A percentile compares a stretch with the other conserved stretches of the same genome.
phyloP scores from a whole-genome alignment of 225 moss, liverwort and hornwort species.

The Physcomitrellopsis africana region DNA sequence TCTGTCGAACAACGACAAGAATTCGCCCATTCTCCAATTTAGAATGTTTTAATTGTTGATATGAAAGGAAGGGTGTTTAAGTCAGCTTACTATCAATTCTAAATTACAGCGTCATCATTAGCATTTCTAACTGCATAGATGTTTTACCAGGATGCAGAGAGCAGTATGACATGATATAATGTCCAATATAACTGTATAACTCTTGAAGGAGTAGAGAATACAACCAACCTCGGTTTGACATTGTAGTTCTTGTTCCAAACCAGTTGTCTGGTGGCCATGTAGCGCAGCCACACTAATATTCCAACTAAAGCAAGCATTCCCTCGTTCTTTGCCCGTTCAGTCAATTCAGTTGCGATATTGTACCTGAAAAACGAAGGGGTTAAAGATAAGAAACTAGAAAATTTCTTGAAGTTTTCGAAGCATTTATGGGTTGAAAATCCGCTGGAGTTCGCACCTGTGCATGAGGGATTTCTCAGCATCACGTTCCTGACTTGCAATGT shows the following conservation, averaged over 20 bases:
- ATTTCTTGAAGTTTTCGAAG: too few relatives aligned
- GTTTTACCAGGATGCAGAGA: too few relatives aligned
- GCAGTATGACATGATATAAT: too few relatives aligned
- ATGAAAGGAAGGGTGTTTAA: too few relatives aligned
- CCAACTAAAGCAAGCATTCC: conserved; percentile 90
- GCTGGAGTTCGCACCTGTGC: conserved; percentile 67
- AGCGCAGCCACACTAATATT: conserved; percentile 92
- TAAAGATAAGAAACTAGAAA: too few relatives aligned
- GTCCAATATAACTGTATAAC: too few relatives aligned
- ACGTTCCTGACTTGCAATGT: conserved; percentile 84
- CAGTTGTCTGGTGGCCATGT: conserved; percentile 91
- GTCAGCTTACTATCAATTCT: too few relatives aligned
- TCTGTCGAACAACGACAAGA: conserved; percentile 47
- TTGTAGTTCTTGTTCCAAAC: conserved; percentile 98
- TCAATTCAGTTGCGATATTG: conserved; percentile 79
- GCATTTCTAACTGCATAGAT: too few relatives aligned
- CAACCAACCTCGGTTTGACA: conserved; percentile 79
- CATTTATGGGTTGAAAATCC: too few relatives aligned
- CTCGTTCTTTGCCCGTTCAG: conserved; percentile 72
- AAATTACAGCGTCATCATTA: too few relatives aligned
- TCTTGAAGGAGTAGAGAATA: background rate
- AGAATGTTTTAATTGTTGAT: too few relatives aligned
- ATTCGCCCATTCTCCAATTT: conserved; percentile 9
- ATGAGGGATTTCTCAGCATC: conserved; percentile 96
- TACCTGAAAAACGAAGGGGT: conserved; percentile 45